Percentiles rank a stretch among this genome's conserved stretches.
phyloP scores from a whole-genome alignment of 1,139 yeast species.

The Geotrichum phurueaensis region DNA sequence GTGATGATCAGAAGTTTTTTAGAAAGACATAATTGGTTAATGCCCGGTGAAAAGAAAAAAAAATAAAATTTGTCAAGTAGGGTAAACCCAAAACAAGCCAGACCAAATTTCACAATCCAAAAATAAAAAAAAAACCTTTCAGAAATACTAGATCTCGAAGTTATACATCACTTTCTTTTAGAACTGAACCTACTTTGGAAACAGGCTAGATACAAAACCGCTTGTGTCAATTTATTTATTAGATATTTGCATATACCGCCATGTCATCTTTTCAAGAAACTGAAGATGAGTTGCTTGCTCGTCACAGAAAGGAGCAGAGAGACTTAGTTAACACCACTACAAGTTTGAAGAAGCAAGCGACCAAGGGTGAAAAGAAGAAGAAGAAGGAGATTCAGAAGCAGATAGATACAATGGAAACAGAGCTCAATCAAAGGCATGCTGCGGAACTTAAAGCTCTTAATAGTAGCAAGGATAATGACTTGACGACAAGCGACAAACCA shows the following conservation, averaged over 20 bases:
- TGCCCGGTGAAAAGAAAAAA: not conserved
- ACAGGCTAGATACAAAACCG: not conserved
- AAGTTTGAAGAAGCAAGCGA: slow-evolving; percentile 74
- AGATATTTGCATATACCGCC: not conserved
- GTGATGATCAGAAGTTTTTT: slow-evolving; percentile 2
- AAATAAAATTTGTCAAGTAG: not conserved
- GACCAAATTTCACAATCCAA: not conserved
- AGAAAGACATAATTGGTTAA: slow-evolving; percentile 2
- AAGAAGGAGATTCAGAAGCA: slow-evolving; percentile 45
- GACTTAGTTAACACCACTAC: slow-evolving; percentile 64
- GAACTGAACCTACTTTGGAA: not conserved
- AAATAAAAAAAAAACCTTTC: not conserved
- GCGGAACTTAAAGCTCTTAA: slow-evolving; percentile 39
- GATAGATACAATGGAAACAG: slow-evolving; percentile 55
- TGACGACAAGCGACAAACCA: slow-evolving; percentile 2
- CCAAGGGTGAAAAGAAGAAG: slow-evolving; percentile 67
- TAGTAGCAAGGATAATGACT: not conserved
- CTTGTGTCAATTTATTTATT: not conserved
- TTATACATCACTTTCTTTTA: too few species aligned
- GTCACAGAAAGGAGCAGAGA: slow-evolving; percentile 64
- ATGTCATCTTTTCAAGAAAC: slow-evolving; percentile 28
- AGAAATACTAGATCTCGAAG: not conserved
- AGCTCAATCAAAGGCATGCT: slow-evolving; percentile 49
- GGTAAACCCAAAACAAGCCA: not conserved
- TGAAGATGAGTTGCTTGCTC: slow-evolving; percentile 50